Evolutionary conservation across 768 basidiomycete genomes (phyloP).

Genomic region (Pulveroboletus sp.): DNA sequence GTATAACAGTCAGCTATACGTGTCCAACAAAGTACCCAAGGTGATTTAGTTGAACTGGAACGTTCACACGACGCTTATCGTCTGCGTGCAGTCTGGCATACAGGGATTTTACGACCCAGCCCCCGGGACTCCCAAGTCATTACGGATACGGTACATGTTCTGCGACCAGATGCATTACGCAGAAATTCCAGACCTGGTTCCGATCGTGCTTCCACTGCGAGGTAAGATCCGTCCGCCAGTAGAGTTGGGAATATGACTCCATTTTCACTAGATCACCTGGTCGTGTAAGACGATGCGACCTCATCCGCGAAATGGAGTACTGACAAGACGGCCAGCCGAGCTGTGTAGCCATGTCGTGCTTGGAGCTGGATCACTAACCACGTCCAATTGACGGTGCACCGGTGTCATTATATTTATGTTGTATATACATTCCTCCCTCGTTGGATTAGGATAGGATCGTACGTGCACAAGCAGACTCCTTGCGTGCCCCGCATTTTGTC

Average conservation of each 20-base stretch:
- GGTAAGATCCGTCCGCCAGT: constrained; percentile 42
- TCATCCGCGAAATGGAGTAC: no score
- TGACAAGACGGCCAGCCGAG: background rate
- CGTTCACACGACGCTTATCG: constrained; percentile 2
- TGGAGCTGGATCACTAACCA: constrained; percentile 5
- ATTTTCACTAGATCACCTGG: constrained; percentile 24
- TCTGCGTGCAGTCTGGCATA: constrained; percentile 50
- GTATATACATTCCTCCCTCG: constrained; percentile 22
- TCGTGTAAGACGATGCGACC: constrained; percentile 16
- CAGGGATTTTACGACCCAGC: constrained; percentile 90
- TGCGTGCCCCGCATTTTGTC: constrained; percentile 5
- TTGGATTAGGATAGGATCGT: constrained; percentile 18
- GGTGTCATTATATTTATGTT: constrained; percentile 24
- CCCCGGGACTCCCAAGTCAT: constrained; percentile 61
- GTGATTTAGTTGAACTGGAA: constrained; percentile 31
- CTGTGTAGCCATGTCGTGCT: background rate
- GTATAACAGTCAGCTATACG: constrained; percentile 68
- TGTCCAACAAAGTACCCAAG: constrained; percentile 73
- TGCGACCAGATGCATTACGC: constrained; percentile 67
- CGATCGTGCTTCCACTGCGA: constrained; percentile 70
- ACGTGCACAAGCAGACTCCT: constrained; percentile 4
- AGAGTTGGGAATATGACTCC: constrained; percentile 2
- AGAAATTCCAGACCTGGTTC: constrained; percentile 66
- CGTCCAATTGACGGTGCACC: constrained; percentile 4
- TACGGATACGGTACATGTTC: constrained; percentile 76